Percentiles rank a stretch among this genome's conserved stretches.
phyloP scores from a whole-genome alignment of 78 protist genomes.

The Tieghemostelium lacteum region DNA sequence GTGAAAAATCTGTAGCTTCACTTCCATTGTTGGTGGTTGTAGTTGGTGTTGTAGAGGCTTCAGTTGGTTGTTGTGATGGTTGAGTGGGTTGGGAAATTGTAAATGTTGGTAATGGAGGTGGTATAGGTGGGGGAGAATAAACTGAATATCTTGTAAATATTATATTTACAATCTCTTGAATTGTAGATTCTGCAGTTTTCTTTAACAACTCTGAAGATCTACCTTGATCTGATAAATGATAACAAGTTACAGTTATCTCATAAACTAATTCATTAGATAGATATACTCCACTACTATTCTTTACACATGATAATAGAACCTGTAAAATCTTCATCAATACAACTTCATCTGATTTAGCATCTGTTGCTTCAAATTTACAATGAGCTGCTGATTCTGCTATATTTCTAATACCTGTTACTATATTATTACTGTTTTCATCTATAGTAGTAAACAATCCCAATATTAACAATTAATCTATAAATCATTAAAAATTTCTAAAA shows the following conservation, averaged over 20 bases:
- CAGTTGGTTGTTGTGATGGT: not conserved
- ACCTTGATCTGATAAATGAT: constrained; percentile 58
- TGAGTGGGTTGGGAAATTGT: too few species aligned
- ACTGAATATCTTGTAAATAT: constrained; percentile 12
- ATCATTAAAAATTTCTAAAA: not conserved
- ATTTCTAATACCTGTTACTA: constrained; percentile 23
- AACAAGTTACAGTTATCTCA: constrained; percentile 58
- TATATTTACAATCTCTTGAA: constrained; percentile 34
- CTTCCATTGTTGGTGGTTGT: not conserved
- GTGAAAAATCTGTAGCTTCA: constrained; percentile 45
- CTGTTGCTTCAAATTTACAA: constrained; percentile 94
- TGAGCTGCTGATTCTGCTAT: constrained; percentile 90
- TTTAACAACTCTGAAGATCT: constrained; percentile 58
- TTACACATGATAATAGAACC: constrained; percentile 64
- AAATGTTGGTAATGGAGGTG: constrained; percentile 47
- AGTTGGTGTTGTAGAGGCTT: not conserved
- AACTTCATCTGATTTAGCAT: constrained; percentile 92
- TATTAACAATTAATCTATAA: not conserved
- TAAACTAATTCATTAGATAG: constrained; percentile 43
- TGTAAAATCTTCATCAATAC: constrained; percentile 91
- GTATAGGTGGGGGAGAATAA: constrained; percentile 14
- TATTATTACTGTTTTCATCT: constrained; percentile 52
- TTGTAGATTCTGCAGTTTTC: constrained; percentile 52
- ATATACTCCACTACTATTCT: constrained; percentile 53
- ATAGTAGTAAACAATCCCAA: not conserved